Base-by-base conservation (phyloP, 768 basidiomycete genomes). In the Phlegmacium glaucopus region DNA sequence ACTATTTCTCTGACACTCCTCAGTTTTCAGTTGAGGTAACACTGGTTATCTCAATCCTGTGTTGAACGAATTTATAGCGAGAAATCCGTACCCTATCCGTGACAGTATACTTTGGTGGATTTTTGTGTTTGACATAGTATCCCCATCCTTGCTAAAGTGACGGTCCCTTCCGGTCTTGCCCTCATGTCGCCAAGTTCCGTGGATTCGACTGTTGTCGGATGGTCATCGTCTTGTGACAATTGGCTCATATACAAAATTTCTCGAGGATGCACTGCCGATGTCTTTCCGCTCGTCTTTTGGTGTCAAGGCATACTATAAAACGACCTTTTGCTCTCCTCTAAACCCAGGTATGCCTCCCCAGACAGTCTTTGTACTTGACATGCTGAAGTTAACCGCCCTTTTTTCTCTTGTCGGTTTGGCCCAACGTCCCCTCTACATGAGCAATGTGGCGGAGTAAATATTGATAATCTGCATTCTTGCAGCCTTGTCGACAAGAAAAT, bases 391-490 rank as follows among this genome's bases (percentile, higher is more conserved):
- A 54, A 59, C 72, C 45, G 63, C 74, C 39, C 62, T 77, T 48
- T 52, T 72, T 49, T 69, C 73, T 49, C 59, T 75, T 42, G 56
- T 74, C 29, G 62, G 71, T 36, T 54, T 79, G 44, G 65, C 70
- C 42, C 76, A 44, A 69, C 72, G 41, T 55, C 65, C 28, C 64
- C 73, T 12, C 39, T 74, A 29, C 82, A 62, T 39, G 76, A 70
- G 7, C 81, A 82, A 55, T 83, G 80, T 54, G 78, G 79, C 78
- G 76, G 75, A 63, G 77, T 79, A 62, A 49, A 75, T 22, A 5
- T 22, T 22, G 22, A 22, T 22, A 22, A n/a, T n/a, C n/a, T n/a
- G n/a, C n/a, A n/a, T n/a, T n/a, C n/a, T n/a, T n/a, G n/a, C n/a
- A n/a, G n/a, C n/a, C n/a, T n/a, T n/a, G n/a, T n/a, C n/a, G n/a